Conservation (phyloP, 2,329 filamentous ascomycete genomes). For the Fusarium nurragi region DNA sequence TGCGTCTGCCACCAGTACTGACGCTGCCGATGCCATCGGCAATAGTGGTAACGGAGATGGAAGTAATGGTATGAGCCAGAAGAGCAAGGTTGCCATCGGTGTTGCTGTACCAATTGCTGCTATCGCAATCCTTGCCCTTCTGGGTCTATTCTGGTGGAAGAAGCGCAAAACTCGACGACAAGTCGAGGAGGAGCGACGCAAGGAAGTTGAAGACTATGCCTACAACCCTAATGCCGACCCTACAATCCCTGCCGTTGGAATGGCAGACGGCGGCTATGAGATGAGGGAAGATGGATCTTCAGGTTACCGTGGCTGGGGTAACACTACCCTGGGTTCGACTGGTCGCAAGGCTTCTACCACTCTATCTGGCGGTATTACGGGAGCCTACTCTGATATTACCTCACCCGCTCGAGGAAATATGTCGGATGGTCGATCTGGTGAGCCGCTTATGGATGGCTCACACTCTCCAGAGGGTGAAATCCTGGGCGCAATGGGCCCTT, state of each 20-base stretch:
- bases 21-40: slow-evolving; percentile 45
- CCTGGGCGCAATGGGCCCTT: slow-evolving; percentile 82
- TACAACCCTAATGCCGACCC: slow-evolving; percentile 98
- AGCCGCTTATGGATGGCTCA: slow-evolving; percentile 64
- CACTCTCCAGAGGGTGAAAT: slow-evolving; percentile 79
- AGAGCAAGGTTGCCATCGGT: slow-evolving; percentile 85
- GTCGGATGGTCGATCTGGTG: slow-evolving; percentile 76
- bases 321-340: slow-evolving; percentile 74
- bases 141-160: slow-evolving; percentile 85
- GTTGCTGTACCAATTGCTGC: slow-evolving; percentile 93
- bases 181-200: slow-evolving; percentile 86
- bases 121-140: slow-evolving; percentile 81
- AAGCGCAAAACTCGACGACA: slow-evolving; percentile 86
- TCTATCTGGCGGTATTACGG: slow-evolving; percentile 77
- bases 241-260: slow-evolving; percentile 67
- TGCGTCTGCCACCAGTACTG: slow-evolving; percentile 39
- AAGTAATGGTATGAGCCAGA: slow-evolving; percentile 63
- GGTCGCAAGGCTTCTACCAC: slow-evolving; percentile 90
- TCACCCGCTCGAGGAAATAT: slow-evolving; percentile 70
- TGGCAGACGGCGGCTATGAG: slow-evolving; percentile 68
- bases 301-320: slow-evolving; percentile 96
- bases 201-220: slow-evolving; percentile 96
- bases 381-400: slow-evolving; percentile 77
- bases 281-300: slow-evolving; percentile 80
- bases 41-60: slow-evolving; percentile 32